These are phyloP conservation scores for Dioszegia crocea DNA, from an alignment of 768 basidiomycete species.

Conservation along the genomic window DNA sequence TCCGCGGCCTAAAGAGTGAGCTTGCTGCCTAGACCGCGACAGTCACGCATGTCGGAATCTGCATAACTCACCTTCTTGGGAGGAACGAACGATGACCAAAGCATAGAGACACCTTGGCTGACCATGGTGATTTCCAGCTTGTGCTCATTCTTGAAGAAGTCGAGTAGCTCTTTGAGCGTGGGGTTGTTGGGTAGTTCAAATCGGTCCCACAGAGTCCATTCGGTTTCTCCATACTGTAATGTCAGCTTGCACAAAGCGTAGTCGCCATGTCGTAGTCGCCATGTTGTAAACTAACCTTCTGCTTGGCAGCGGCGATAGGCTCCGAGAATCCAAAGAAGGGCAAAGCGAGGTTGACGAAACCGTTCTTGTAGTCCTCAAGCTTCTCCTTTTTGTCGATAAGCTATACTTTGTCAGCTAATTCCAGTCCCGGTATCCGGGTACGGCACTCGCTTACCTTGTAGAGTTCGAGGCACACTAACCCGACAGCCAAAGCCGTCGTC, in stretches of 20 bases:
- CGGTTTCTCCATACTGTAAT: conserved; percentile 65
- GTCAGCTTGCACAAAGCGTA: no score
- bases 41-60: background rate
- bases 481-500: conserved; percentile 92
- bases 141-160: conserved; percentile 78
- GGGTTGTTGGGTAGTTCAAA: conserved; percentile 89
- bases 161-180: conserved; percentile 75
- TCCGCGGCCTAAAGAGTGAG: conserved; percentile 66
- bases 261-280: no score
- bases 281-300: conserved; percentile 59
- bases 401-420: conserved; percentile 51
- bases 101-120: conserved; percentile 93
- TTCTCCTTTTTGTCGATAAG: conserved; percentile 92
- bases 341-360: conserved; percentile 92
- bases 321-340: conserved; percentile 99
- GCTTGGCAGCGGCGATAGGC: conserved; percentile 81
- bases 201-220: conserved; percentile 98
- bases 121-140: conserved; percentile 90
- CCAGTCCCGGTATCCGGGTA: no score
- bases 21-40: background rate
- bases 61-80: conserved; percentile 74
- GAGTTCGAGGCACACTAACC: conserved; percentile 88
- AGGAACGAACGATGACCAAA: conserved; percentile 90
- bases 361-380: conserved; percentile 95
- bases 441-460: conserved; percentile 81